Conservation (phyloP, 2,329 filamentous ascomycete genomes). For the Sporothrix globosa region DNA sequence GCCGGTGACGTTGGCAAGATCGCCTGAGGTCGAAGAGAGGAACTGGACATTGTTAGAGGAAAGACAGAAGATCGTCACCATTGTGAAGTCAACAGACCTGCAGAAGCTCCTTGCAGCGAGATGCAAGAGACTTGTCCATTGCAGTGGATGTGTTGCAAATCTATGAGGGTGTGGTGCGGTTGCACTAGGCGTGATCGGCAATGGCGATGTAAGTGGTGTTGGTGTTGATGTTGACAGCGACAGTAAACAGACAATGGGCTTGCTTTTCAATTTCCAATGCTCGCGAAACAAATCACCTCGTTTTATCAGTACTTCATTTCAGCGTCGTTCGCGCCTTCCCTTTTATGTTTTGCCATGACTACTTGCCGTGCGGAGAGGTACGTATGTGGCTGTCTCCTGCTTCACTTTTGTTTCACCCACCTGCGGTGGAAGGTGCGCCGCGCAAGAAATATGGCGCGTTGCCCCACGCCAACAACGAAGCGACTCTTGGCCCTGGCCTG, state of each 20-base stretch:
- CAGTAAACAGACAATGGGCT: not conserved
- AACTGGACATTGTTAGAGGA: conserved; percentile 37
- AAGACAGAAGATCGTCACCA: too few species aligned
- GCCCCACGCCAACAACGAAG: not conserved
- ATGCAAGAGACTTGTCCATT: conserved; percentile 39
- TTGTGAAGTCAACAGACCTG: conserved; percentile 37
- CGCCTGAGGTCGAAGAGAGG: conserved; percentile 50
- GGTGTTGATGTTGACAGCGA: not conserved
- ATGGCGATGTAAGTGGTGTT: not conserved
- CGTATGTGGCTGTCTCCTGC: conserved; percentile 25
- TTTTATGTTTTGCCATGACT: not conserved
- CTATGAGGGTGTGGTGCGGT: not conserved
- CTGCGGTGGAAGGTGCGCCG: not conserved
- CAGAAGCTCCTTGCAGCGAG: conserved; percentile 42
- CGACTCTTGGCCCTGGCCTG: not conserved
- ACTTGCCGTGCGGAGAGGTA: not conserved
- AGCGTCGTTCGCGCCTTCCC: conserved; percentile 12
- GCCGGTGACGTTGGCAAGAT: conserved; percentile 57
- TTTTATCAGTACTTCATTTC: not conserved
- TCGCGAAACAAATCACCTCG: not conserved
- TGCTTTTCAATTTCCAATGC: not conserved
- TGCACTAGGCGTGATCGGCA: not conserved
- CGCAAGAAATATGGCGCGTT: not conserved
- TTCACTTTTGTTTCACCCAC: conserved; percentile 33
- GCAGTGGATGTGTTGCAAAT: conserved; percentile 35